Conservation (phyloP, 768 basidiomycete genomes). For the Leccinum imitatum region DNA sequence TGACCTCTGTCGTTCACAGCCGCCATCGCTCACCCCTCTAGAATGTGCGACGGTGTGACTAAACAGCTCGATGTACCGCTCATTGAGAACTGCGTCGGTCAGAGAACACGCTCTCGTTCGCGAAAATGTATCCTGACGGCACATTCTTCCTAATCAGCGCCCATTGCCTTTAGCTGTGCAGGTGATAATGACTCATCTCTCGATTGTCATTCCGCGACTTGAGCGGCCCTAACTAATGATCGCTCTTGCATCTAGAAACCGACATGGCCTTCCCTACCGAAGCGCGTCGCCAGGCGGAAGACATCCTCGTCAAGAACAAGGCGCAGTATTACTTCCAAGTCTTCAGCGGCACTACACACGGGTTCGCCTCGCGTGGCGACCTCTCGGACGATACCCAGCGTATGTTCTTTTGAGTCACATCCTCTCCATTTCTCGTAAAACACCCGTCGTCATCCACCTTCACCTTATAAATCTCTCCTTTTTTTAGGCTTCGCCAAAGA, state of each 20-base stretch:
- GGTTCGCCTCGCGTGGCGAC: constrained; percentile 36
- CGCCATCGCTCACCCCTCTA: constrained; percentile 57
- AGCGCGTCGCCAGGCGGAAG: constrained; percentile 56
- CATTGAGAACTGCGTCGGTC: constrained; percentile 49
- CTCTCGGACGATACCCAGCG: constrained; percentile 25
- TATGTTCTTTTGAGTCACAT: constrained; percentile 6
- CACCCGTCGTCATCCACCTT: background rate
- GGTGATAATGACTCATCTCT: constrained; percentile 32
- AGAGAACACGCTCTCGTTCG: constrained; percentile 12
- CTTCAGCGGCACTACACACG: constrained; percentile 46
- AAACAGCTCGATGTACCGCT: constrained; percentile 44
- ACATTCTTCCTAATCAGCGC: constrained; percentile 38
- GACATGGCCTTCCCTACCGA: constrained; percentile 53
- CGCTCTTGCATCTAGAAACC: constrained; percentile 38
- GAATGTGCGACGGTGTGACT: constrained; percentile 7
- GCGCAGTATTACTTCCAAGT: constrained; percentile 56
- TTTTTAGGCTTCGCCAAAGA: constrained; percentile 59
- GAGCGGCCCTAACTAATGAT: background rate
- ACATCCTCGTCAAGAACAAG: constrained; percentile 50
- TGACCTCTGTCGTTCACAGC: constrained; percentile 27
- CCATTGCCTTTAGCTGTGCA: constrained; percentile 54
- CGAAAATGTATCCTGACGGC: background rate
- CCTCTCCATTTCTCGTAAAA: background rate
- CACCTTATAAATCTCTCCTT: background rate
- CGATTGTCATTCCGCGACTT: background rate